A percentile compares a stretch with the other conserved stretches of the same genome.
Conservation (phyloP, 495 filamentous ascomycete species). For the Hypoxylon trugodes region DNA sequence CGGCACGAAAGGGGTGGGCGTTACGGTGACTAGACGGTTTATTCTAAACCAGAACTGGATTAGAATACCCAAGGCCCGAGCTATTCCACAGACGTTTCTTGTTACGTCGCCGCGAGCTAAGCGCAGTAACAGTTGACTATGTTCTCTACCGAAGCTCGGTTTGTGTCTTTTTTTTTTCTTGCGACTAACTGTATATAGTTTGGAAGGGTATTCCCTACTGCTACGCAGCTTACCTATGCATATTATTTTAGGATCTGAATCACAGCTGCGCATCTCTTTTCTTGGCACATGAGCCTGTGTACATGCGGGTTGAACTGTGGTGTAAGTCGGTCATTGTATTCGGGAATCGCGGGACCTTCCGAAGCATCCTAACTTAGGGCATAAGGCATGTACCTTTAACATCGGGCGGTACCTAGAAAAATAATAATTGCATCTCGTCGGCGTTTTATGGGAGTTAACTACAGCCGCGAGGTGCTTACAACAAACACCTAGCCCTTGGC, state of each 20-base stretch:
- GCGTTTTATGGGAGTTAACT: constrained; percentile 24
- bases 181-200: constrained; percentile 9
- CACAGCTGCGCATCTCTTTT: constrained; percentile 38
- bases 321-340: constrained; percentile 43
- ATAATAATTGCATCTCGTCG: constrained; percentile 16
- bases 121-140: constrained; percentile 3
- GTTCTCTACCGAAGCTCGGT: constrained; percentile 23
- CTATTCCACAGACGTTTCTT: too few species aligned
- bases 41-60: constrained; percentile 1
- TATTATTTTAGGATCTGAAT: constrained; percentile 44
- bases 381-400: constrained; percentile 24
- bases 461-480: constrained; percentile 15
- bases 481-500: constrained; percentile 18
- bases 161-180: constrained; percentile 33
- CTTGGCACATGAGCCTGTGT: constrained; percentile 40
- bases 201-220: constrained; percentile 37
- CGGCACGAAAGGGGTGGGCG: constrained; percentile 4
- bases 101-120: constrained; percentile 1
- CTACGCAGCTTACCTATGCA: constrained; percentile 36
- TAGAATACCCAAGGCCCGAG: too few species aligned
- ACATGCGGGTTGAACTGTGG: constrained; percentile 40
- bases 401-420: constrained; percentile 29
- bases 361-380: constrained; percentile 16
- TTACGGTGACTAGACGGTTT: constrained; percentile 32
- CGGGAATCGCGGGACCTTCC: constrained; percentile 40